Evolutionary conservation across 257 asterid genomes (phyloP).

Genomic region (Lycium barbarum): DNA sequence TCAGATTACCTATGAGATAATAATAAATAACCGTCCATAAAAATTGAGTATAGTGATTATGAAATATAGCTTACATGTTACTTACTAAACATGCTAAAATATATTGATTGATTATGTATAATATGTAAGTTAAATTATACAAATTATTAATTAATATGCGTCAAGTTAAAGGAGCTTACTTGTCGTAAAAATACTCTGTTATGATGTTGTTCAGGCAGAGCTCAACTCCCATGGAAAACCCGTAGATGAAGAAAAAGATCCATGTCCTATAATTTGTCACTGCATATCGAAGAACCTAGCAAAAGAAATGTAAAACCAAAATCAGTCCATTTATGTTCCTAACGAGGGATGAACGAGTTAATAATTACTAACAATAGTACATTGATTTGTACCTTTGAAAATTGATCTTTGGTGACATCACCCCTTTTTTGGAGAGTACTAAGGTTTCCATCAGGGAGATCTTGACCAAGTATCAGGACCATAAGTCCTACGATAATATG

Average conservation of each 20-base stretch:
- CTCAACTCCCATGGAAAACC: conserved; percentile 58
- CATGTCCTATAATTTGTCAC: conserved; percentile 47
- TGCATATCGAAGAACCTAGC: conserved; percentile 50
- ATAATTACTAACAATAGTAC: not conserved
- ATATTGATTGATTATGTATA: not conserved
- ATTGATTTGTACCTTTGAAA: conserved; percentile 44
- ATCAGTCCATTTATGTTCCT: not conserved
- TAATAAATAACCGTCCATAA: no score
- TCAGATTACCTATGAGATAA: not conserved
- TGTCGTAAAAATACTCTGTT: conserved; percentile 62
- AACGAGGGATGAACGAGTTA: no score
- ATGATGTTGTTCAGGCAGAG: conserved; percentile 55
- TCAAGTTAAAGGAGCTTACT: conserved; percentile 27
- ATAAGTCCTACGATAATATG: conserved; percentile 57
- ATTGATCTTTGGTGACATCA: conserved; percentile 52
- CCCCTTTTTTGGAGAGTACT: conserved; percentile 59
- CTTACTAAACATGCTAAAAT: not conserved
- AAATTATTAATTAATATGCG: not conserved
- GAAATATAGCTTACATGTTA: no score
- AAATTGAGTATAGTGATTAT: no score
- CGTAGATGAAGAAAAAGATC: conserved; percentile 40
- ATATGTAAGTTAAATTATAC: not conserved
- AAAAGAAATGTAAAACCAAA: not conserved
- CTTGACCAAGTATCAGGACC: conserved; percentile 62
- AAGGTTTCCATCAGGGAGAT: conserved; percentile 68